Base-by-base conservation (phyloP, 116 monocot species). In the Iris pallida region DNA sequence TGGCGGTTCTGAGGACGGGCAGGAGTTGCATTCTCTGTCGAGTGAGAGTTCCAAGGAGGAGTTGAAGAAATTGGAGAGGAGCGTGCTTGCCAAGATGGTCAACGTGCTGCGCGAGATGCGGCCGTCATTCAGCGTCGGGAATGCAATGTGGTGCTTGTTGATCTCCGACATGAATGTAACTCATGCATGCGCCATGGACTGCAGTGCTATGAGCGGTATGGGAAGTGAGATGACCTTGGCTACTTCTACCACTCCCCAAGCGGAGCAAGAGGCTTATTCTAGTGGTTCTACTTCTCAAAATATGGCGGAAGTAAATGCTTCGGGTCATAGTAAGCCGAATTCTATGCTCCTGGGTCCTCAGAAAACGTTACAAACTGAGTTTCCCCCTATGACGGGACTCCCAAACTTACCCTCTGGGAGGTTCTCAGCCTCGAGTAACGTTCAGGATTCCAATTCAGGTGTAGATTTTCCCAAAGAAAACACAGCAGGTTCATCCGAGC, bases 131-230 rank as follows among this genome's bases (percentile, higher is more conserved):
- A 89, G 80, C 59, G 75, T 60, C n/a, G 96, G 96, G 40, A 89
- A 91, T 73, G 92, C 92, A 58, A 86, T 96, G 87, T 96, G 91
- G 88, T 79, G 76, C 61, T 81, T 96, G 77, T 74, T 96, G 14
- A 79, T 96, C 8, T 88, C 76, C 64, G 96, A 96, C 49, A 81
- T 91, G 84, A 89, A 92, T 83, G 76, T 96, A 12, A 73, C 85
- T 30, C 76, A 75, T 77, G 96, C 96, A n/a, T 92, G 89, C 71
- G 72, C 86, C n/a, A 68, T 83, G 66, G 81, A 92, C 13, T 58
- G 61, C 59, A 81, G 85, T 68, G 20, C 69, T 56, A 61, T 79
- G 41, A 75, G 55, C 44, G 49, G 52, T 46, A 3, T 74, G 17
- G 65, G 61, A n/a, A 59, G 72, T 78, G 84, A 84, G 54, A 76